Evolutionary conservation across 345 rosid genomes (phyloP).

Genomic region (Mangifera indica): DNA sequence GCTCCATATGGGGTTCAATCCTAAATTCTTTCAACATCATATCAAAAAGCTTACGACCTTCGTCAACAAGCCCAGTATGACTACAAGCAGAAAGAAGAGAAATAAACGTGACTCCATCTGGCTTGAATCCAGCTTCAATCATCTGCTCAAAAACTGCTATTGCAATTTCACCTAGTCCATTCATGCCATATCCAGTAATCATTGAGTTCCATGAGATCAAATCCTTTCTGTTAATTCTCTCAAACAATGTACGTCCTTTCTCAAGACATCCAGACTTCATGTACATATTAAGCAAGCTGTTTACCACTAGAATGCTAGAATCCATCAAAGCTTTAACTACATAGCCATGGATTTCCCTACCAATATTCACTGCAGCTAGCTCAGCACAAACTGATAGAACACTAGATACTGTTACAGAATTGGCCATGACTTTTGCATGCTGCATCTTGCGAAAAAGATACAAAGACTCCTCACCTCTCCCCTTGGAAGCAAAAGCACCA

Average conservation of each 20-base stretch:
- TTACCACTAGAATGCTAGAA: constrained; percentile 55
- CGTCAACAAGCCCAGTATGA: constrained; percentile 63
- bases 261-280: constrained; percentile 58
- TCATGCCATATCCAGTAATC: constrained; percentile 65
- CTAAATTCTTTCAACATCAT: constrained; percentile 40
- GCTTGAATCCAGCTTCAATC: constrained; percentile 47
- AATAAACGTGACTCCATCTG: constrained; percentile 61
- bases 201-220: constrained; percentile 66
- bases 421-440: constrained; percentile 40
- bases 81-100: constrained; percentile 81
- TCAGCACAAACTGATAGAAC: constrained; percentile 68
- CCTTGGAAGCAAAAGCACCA: constrained; percentile 58
- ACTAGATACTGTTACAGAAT: constrained; percentile 56
- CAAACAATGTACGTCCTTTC: constrained; percentile 48
- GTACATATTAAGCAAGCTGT: constrained; percentile 73
- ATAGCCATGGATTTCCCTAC: constrained; percentile 69
- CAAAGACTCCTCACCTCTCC: constrained; percentile 50
- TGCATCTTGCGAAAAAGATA: constrained; percentile 56
- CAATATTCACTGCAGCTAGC: constrained; percentile 49
- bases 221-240: constrained; percentile 44
- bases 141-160: constrained; percentile 48
- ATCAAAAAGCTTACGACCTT: constrained; percentile 49
- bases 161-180: constrained; percentile 54
- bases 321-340: constrained; percentile 45
- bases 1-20: constrained; percentile 60